A percentile compares a stretch with the other conserved stretches of the same genome.
Conservation (phyloP, 208 protist genomes). For the Acanthamoeba castellanii region DNA sequence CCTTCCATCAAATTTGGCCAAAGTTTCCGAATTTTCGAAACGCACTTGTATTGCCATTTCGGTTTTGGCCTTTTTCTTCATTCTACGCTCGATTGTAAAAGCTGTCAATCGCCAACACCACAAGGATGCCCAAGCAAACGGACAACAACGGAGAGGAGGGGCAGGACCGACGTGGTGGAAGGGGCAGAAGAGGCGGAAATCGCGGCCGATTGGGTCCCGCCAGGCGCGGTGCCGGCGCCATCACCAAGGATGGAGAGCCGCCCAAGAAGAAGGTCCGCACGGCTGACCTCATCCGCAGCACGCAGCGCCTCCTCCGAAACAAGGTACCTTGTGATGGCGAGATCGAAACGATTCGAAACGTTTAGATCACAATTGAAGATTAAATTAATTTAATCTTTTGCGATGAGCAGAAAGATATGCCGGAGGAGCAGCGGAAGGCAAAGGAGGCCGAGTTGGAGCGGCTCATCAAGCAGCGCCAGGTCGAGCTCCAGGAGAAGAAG, state of each 20-base stretch:
- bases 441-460: not conserved
- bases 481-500: not conserved
- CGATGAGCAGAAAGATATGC: not conserved
- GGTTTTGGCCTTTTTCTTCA: too few relatives aligned
- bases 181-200: not conserved
- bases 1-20: too few relatives aligned
- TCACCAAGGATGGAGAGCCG: not conserved
- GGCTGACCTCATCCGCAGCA: not conserved
- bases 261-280: not conserved
- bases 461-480: not conserved
- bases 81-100: too few relatives aligned
- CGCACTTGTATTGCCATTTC: too few relatives aligned
- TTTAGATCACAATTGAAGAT: not conserved
- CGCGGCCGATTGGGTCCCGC: not conserved
- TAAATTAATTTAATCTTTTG: not conserved
- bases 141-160: not conserved
- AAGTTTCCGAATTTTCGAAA: too few relatives aligned
- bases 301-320: not conserved
- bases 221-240: not conserved
- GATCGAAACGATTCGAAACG: too few relatives aligned
- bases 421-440: not conserved
- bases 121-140: too few relatives aligned
- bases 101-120: too few relatives aligned
- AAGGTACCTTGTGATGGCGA: too few relatives aligned
- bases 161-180: not conserved